A percentile compares a stretch with the other conserved stretches of the same genome.
These are phyloP conservation scores for Chaetomiaceae sp. DNA, from an alignment of 2,329 filamentous ascomycete genomes.

Conservation along the genomic window DNA sequence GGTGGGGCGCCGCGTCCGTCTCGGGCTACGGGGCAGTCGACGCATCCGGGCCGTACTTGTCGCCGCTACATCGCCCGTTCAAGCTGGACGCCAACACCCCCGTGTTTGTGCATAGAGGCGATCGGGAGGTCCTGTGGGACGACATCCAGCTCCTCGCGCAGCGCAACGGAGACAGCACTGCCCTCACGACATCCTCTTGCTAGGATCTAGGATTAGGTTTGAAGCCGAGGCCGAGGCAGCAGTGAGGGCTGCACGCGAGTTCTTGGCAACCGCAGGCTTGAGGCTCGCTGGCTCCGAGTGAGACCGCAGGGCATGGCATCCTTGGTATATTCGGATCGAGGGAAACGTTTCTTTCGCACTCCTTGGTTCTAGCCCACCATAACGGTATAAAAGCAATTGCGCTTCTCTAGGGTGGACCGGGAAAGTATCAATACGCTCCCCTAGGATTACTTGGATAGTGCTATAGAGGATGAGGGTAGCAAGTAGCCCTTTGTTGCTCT, in stretches of 20 bases:
- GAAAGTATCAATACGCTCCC: too few species aligned
- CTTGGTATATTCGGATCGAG: too few species aligned
- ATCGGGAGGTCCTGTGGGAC: constrained; percentile 23
- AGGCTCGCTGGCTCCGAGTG: too few species aligned
- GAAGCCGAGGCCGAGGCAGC: constrained; percentile 18
- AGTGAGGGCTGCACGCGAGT: constrained; percentile 12
- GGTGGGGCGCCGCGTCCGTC: constrained; percentile 22
- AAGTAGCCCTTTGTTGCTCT: too few species aligned
- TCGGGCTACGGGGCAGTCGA: constrained; percentile 12
- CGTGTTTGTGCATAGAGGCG: constrained; percentile 26
- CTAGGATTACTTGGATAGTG: too few species aligned
- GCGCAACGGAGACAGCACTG: constrained; percentile 15
- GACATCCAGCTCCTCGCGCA: constrained; percentile 23
- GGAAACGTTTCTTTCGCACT: too few species aligned
- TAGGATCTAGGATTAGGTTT: constrained; percentile 26
- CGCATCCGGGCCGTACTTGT: constrained; percentile 15
- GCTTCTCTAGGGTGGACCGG: too few species aligned
- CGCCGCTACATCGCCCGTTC: constrained; percentile 22
- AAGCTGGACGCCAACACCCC: constrained; percentile 11
- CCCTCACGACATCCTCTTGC: constrained; percentile 27
- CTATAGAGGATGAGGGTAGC: too few species aligned
- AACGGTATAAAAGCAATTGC: too few species aligned
- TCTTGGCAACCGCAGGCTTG: constrained; percentile 2
- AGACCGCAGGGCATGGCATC: too few species aligned
- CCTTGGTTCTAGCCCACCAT: too few species aligned